Conservation (phyloP, 331 rosid genomes). For the Malus hybrid region DNA sequence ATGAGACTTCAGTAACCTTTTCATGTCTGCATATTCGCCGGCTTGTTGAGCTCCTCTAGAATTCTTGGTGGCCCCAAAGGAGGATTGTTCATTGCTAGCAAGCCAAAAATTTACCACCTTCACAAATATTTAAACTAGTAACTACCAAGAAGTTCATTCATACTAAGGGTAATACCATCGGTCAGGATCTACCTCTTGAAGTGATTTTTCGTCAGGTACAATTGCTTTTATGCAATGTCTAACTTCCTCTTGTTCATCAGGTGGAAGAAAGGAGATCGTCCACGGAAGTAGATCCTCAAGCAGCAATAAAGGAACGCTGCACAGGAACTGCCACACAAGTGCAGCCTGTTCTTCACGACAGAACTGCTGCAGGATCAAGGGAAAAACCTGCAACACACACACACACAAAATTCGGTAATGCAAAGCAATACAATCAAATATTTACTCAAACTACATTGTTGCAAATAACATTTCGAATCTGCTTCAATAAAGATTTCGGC, state of each 20-base stretch:
- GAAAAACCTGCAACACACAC: slow-evolving; percentile 57
- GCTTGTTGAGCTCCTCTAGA: slow-evolving; percentile 29
- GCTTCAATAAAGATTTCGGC: background rate
- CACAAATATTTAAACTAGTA: slow-evolving; percentile 28
- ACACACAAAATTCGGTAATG: background rate
- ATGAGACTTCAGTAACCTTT: slow-evolving; percentile 25
- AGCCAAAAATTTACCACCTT: slow-evolving; percentile 80
- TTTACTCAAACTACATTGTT: background rate
- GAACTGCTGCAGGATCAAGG: slow-evolving; percentile 59
- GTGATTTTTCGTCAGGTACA: slow-evolving; percentile 52
- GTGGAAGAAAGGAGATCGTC: slow-evolving; percentile 70
- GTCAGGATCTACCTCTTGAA: slow-evolving; percentile 59
- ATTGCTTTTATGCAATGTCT: slow-evolving; percentile 43
- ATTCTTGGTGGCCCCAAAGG: slow-evolving; percentile 8
- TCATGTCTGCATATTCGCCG: slow-evolving; percentile 25
- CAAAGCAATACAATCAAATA: background rate
- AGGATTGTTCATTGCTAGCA: slow-evolving; percentile 24
- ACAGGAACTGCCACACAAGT: slow-evolving; percentile 83
- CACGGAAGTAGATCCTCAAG: slow-evolving; percentile 75
- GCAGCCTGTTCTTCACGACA: slow-evolving; percentile 63
- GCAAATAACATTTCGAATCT: background rate
- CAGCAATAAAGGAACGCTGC: slow-evolving; percentile 70
- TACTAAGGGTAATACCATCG: slow-evolving; percentile 7
- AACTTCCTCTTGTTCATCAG: slow-evolving; percentile 50
- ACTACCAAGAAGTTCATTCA: slow-evolving; percentile 11